Percentiles rank a stretch among this genome's conserved stretches.
phyloP scores from a whole-genome alignment of 2,329 filamentous ascomycete genomes.

The Penicillium corylophilum region DNA sequence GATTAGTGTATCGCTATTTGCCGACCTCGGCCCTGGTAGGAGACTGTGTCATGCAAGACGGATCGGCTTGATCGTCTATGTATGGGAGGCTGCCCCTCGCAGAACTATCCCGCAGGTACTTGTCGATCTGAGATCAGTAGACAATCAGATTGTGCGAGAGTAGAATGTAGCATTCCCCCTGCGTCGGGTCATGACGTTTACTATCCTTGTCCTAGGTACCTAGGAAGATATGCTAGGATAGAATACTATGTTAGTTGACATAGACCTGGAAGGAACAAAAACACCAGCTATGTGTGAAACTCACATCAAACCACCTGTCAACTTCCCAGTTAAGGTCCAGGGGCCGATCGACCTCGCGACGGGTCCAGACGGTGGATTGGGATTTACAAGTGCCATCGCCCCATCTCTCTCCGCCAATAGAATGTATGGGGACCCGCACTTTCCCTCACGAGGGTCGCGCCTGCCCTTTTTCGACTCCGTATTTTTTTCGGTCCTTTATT shows the following conservation, averaged over 20 bases:
- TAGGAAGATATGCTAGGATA: background rate
- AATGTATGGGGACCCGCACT: background rate
- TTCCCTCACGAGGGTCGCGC: background rate
- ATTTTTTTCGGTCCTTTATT: background rate
- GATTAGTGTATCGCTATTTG: background rate
- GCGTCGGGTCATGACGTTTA: background rate
- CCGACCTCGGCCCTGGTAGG: background rate
- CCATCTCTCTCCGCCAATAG: background rate
- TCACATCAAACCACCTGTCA: too few relatives aligned
- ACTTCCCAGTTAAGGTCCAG: background rate
- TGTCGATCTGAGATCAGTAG: background rate
- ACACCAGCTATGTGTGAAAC: too few relatives aligned
- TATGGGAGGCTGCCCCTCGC: background rate
- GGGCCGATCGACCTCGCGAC: background rate
- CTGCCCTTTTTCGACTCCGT: background rate
- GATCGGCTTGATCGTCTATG: background rate
- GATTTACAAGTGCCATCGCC: background rate
- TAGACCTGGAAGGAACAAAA: too few relatives aligned
- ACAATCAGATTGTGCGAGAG: background rate
- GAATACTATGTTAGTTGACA: background rate
- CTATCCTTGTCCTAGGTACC: background rate
- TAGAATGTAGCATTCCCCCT: conserved; percentile 5
- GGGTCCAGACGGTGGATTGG: background rate
- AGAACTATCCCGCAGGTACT: background rate
- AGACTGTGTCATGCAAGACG: background rate